Evolutionary conservation across 768 basidiomycete species (phyloP).

Genomic region (Inosperma sp.): DNA sequence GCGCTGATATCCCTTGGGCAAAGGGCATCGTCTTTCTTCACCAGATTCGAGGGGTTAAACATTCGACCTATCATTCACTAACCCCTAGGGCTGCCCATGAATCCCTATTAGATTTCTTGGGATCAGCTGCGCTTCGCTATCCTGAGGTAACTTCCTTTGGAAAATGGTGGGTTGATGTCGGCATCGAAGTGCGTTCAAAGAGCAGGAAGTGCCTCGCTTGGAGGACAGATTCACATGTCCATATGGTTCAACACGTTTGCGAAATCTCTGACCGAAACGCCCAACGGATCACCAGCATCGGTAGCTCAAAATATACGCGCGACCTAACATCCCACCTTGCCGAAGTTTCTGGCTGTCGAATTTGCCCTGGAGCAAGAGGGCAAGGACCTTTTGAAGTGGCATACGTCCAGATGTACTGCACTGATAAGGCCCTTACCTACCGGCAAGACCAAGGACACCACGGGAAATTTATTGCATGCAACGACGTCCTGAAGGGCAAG

Average conservation of each 20-base stretch:
- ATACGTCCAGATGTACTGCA: constrained; percentile 32
- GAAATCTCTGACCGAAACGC: constrained; percentile 15
- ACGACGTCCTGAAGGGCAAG: constrained; percentile 16
- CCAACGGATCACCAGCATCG: constrained; percentile 16
- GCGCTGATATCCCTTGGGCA: constrained; percentile 15
- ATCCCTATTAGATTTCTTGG: constrained; percentile 6
- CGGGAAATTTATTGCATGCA: constrained; percentile 21
- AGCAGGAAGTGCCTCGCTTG: constrained; percentile 25
- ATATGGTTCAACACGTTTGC: constrained; percentile 16
- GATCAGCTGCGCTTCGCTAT: too few relatives aligned
- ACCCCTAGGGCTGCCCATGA: neutral
- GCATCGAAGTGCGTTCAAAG: constrained; percentile 21
- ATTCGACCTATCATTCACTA: constrained; percentile 13
- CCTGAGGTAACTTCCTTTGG: too few relatives aligned
- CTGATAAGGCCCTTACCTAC: constrained; percentile 31
- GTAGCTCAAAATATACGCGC: constrained; percentile 20
- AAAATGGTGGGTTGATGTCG: constrained; percentile 30
- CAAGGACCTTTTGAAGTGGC: constrained; percentile 14
- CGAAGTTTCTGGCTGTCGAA: constrained; percentile 28
- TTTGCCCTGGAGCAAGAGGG: constrained; percentile 18
- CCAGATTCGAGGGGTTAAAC: constrained; percentile 27
- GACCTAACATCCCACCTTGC: constrained; percentile 29
- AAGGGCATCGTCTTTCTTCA: constrained; percentile 24
- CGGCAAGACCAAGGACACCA: constrained; percentile 12
- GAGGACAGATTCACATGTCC: constrained; percentile 26